Evolutionary conservation across 495 filamentous ascomycete genomes (phyloP).

Genomic region (Pseudomonodictys pantanalensis): DNA sequence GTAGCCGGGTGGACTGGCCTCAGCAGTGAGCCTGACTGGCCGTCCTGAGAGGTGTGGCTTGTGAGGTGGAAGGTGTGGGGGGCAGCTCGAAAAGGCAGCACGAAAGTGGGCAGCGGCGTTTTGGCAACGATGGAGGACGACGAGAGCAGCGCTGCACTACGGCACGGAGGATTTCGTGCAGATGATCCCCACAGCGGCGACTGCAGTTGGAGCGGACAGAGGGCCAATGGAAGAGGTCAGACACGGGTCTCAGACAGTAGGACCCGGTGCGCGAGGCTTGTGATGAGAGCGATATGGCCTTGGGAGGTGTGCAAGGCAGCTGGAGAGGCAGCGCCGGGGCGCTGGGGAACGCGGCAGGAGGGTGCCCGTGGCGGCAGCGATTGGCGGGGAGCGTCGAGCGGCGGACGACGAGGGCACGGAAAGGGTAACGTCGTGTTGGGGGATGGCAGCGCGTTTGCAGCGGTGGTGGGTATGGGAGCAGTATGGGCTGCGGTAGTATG

Average conservation of each 20-base stretch:
- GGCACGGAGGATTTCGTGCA: slow-evolving; percentile 50
- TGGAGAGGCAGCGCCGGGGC: not conserved
- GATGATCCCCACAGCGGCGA: slow-evolving; percentile 53
- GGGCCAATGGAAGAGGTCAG: slow-evolving; percentile 55
- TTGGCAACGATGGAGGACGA: not conserved
- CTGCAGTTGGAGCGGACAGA: slow-evolving; percentile 41
- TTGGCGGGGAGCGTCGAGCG: slow-evolving; percentile 2
- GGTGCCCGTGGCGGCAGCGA: slow-evolving; percentile 21
- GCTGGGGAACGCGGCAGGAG: not conserved
- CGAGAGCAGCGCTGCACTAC: slow-evolving; percentile 16
- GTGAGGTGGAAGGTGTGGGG: slow-evolving; percentile 5
- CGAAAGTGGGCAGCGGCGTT: slow-evolving; percentile 12
- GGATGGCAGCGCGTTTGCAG: not conserved
- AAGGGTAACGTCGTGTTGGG: not conserved
- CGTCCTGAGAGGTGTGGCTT: slow-evolving; percentile 25
- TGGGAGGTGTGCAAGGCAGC: not conserved
- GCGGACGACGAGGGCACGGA: not conserved
- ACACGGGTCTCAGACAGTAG: slow-evolving; percentile 38
- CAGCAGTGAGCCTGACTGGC: not conserved
- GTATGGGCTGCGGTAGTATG: not conserved
- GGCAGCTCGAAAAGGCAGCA: too few relatives aligned
- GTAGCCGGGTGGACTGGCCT: not conserved
- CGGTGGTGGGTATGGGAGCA: not conserved
- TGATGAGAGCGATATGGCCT: slow-evolving; percentile 29
- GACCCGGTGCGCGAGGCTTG: slow-evolving; percentile 36